Evolutionary conservation across 768 basidiomycete genomes (phyloP).

Genomic region (Tulasnella sp.): DNA sequence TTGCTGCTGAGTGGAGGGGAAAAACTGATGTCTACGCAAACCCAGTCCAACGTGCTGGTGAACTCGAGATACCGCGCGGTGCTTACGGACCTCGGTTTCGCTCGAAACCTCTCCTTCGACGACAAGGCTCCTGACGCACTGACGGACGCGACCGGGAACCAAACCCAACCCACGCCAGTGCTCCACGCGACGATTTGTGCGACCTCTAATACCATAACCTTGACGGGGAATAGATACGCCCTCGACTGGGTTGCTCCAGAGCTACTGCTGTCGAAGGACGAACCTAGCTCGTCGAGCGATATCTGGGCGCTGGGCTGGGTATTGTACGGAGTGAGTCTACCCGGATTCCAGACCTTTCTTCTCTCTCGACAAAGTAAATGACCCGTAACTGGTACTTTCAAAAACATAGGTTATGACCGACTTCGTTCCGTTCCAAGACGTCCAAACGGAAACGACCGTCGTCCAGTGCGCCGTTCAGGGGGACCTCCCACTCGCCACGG

Average conservation of each 20-base stretch:
- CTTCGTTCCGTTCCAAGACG: neutral
- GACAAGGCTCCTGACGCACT: neutral
- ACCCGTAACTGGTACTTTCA: neutral
- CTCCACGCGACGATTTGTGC: neutral
- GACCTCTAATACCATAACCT: neutral
- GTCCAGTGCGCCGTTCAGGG: neutral
- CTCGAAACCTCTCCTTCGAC: neutral
- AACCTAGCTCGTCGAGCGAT: neutral
- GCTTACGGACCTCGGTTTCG: neutral
- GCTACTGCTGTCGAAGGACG: neutral
- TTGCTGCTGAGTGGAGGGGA: no score
- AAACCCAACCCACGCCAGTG: neutral
- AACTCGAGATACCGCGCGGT: neutral
- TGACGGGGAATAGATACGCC: neutral
- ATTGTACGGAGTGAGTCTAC: neutral
- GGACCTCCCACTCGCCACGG: neutral
- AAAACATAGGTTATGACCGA: neutral
- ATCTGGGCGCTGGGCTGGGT: neutral
- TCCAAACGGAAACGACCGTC: neutral
- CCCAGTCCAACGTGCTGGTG: neutral
- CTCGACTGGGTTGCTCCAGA: neutral
- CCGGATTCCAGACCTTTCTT: neutral
- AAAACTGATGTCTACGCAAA: neutral
- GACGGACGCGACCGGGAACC: neutral
- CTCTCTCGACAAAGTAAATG: neutral